Conservation (phyloP, 225 moss, liverwort and hornwort species). For the Lunularia cruciata region DNA sequence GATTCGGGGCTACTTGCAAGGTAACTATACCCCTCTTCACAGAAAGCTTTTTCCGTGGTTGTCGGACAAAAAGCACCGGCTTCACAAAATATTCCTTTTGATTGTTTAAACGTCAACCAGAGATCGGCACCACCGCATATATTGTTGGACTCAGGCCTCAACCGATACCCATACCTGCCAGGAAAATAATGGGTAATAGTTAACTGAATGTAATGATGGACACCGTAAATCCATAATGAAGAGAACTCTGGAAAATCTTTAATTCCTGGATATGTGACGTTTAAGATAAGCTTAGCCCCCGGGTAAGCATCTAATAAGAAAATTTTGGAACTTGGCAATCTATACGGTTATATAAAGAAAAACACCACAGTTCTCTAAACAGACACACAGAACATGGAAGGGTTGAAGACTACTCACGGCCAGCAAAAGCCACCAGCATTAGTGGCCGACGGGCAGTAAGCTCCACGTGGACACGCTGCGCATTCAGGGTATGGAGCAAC, state of each 20-base stretch:
- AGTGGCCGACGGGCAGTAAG: conserved; percentile 64
- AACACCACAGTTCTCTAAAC: not conserved
- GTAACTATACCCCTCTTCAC: conserved; percentile 37
- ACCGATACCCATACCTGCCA: conserved; percentile 68
- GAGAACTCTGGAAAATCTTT: too few relatives aligned
- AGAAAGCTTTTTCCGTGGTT: conserved; percentile 40
- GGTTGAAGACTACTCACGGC: conserved; percentile 58
- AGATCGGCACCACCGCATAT: conserved; percentile 85
- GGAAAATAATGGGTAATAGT: too few relatives aligned
- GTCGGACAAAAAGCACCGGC: conserved; percentile 66
- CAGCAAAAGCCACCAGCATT: conserved; percentile 44
- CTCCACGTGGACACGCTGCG: conserved; percentile 84
- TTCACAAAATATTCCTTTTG: conserved; percentile 53
- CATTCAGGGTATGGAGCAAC: not conserved
- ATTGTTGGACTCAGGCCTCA: conserved; percentile 33
- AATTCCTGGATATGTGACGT: too few relatives aligned
- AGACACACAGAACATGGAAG: not conserved
- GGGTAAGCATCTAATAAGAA: too few relatives aligned
- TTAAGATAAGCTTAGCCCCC: too few relatives aligned
- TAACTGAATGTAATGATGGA: too few relatives aligned
- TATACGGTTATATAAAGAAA: too few relatives aligned
- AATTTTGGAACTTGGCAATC: too few relatives aligned
- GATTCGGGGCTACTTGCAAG: not conserved
- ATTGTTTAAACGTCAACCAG: conserved; percentile 53
- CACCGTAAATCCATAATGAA: too few relatives aligned